These are phyloP conservation scores for Pseudocercospora vitis DNA, from an alignment of 2,329 filamentous ascomycete species.

Conservation along the genomic window DNA sequence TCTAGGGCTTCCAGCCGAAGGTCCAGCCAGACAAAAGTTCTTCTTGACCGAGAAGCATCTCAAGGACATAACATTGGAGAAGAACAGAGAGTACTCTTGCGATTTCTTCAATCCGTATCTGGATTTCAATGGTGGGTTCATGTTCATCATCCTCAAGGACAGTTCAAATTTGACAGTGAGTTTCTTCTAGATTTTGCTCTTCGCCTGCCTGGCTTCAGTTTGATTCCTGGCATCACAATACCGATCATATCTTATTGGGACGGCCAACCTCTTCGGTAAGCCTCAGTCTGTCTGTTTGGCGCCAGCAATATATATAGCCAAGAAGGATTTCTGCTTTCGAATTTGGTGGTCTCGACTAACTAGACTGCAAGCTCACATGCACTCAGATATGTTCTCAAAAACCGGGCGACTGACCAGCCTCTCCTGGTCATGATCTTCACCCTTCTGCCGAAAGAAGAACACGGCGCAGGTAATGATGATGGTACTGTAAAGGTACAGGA, in stretches of 20 bases:
- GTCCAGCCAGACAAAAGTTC: constrained; percentile 56
- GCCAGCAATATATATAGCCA: constrained; percentile 3
- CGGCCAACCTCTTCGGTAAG: constrained; percentile 72
- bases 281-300: constrained; percentile 34
- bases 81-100: constrained; percentile 60
- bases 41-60: constrained; percentile 59
- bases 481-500: constrained; percentile 13
- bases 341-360: constrained; percentile 33
- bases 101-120: constrained; percentile 92
- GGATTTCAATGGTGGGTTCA: constrained; percentile 74
- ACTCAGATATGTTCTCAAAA: constrained; percentile 88
- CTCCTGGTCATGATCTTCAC: constrained; percentile 83
- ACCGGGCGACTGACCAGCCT: constrained; percentile 68
- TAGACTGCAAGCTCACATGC: constrained; percentile 66
- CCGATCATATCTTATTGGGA: constrained; percentile 79
- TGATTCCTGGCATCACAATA: constrained; percentile 64
- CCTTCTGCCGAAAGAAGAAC: constrained; percentile 63
- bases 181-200: constrained; percentile 70
- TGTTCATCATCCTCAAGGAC: too few relatives aligned
- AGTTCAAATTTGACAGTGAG: too few relatives aligned
- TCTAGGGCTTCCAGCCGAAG: constrained; percentile 42
- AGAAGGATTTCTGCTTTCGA: constrained; percentile 32
- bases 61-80: constrained; percentile 61
- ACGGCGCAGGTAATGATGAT: constrained; percentile 19
- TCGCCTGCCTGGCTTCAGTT: constrained; percentile 60